A percentile compares a stretch with the other conserved stretches of the same genome.
These are phyloP conservation scores for Penicillium aurantiogriseum DNA, from an alignment of 2,329 filamentous ascomycete species.

Conservation along the genomic window DNA sequence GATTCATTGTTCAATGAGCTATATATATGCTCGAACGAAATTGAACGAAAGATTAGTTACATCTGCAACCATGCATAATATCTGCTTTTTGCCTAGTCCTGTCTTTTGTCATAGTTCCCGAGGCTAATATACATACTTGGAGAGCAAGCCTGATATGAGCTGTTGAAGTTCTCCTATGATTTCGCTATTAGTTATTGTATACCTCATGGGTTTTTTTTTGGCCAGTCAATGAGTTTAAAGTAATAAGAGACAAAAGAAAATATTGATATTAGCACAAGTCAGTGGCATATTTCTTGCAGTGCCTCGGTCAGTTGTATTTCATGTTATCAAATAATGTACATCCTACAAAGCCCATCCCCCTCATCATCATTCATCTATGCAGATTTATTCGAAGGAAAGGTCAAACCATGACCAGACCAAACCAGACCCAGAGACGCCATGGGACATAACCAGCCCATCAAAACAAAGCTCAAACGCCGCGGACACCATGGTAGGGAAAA, in stretches of 20 bases:
- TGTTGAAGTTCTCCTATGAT: not conserved
- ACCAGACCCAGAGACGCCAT: conserved; percentile 23
- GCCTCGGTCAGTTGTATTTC: conserved; percentile 12
- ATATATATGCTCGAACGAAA: no score
- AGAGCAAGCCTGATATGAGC: no score
- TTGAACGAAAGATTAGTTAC: no score
- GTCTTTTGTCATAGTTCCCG: no score
- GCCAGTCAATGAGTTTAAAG: not conserved
- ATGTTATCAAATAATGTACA: conserved; percentile 29
- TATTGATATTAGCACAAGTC: not conserved
- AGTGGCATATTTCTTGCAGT: conserved; percentile 4
- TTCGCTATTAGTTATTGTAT: not conserved
- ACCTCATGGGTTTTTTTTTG: not conserved
- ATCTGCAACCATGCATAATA: no score
- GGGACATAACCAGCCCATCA: conserved; percentile 12
- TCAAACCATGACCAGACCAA: conserved; percentile 11
- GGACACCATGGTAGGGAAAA: conserved; percentile 16
- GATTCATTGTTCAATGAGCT: no score
- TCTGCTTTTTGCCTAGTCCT: no score
- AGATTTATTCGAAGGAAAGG: conserved; percentile 17
- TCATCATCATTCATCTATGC: conserved; percentile 30
- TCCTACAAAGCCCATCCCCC: conserved; percentile 18
- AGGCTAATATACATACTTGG: no score
- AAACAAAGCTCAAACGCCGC: conserved; percentile 14
- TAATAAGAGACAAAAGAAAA: not conserved